Evolutionary conservation across 2,329 filamentous ascomycete species (phyloP), one percentile per base, ranked within the genome.

Genomic region (Cordyceps cateniannulata): DNA sequence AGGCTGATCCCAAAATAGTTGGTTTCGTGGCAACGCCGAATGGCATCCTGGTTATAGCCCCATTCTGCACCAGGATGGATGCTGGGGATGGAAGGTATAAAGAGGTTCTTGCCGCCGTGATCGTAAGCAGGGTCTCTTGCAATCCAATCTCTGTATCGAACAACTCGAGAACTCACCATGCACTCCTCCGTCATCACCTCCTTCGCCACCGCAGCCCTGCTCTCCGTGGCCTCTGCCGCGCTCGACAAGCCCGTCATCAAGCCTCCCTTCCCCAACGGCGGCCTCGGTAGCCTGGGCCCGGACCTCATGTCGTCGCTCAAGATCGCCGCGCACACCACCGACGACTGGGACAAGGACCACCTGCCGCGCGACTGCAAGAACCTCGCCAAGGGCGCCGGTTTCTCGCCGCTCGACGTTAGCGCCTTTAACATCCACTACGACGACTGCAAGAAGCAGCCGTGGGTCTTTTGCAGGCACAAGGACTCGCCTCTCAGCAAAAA

Each of bases 381-480:
- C 25, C 24, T 62, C 1, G 61, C 61, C 56, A 27, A 60, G 45
- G 27, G 22, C 45, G 51, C 64, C 18, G 62, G 62, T 48, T 63
- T 66, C 45, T 63, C 59, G 40, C 62, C 67, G 4, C 32, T 27
- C 27, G 69, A 71, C 48, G 52, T 71, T 24, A 62, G 60, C 32
- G 63, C 67, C 47, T 71, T 67, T 63, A 65, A 68, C 59, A 65
- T 68, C 24, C 64, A 62, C 54, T 71, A 68, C 51, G 50, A 63
- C 48, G 71, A 71, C 62, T 73, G 71, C 62, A 35, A 24, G 20
- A 56, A 64, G 48, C 58, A 60, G 58, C 60, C 65, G 25, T 73
- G 70, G 70, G 65, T 68, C 54, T 67, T 73, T 48, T 73, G 71
- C 58, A 65, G 71, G 1, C 69, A 71, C 62, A 67, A 65, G 48